These are phyloP conservation scores for Fomitopsis betulina DNA, from an alignment of 1,284 basidiomycete genomes.

Conservation along the genomic window DNA sequence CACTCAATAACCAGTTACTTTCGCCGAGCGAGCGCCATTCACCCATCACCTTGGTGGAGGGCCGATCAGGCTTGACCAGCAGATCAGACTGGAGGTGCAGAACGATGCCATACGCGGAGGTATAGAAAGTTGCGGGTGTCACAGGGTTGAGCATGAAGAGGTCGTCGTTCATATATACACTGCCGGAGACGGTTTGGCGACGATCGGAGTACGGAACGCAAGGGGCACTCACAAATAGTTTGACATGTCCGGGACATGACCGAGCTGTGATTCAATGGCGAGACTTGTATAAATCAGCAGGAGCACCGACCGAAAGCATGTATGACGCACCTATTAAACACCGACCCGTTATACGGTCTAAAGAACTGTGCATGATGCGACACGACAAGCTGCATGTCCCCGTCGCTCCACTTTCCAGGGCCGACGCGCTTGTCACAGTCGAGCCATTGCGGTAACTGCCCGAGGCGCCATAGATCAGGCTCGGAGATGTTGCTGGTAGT, in stretches of 20 bases:
- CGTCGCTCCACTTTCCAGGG: constrained; percentile 7
- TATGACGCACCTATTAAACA: constrained; percentile 22
- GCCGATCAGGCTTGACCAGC: constrained; percentile 21
- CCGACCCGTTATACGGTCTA: constrained; percentile 21
- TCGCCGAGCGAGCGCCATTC: constrained; percentile 32
- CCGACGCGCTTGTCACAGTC: constrained; percentile 1
- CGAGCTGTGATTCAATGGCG: constrained; percentile 26
- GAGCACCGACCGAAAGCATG: neutral
- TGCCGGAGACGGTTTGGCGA: constrained; percentile 2
- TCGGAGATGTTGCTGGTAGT: constrained; percentile 1
- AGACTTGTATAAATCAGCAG: constrained; percentile 9
- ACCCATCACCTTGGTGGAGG: constrained; percentile 16
- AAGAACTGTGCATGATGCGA: constrained; percentile 26
- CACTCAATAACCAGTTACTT: constrained; percentile 23
- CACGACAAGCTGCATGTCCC: constrained; percentile 19
- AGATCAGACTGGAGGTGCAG: constrained; percentile 24
- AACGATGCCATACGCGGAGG: constrained; percentile 27
- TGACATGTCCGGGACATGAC: constrained; percentile 20
- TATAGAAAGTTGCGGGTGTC: constrained; percentile 24
- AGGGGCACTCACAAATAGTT: constrained; percentile 12
- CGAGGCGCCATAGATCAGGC: constrained; percentile 6
- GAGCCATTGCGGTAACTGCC: constrained; percentile 10
- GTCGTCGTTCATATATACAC: constrained; percentile 28
- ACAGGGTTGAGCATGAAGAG: constrained; percentile 25
- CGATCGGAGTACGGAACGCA: neutral